These are phyloP conservation scores for Malassezia restricta DNA, from an alignment of 1,284 basidiomycete species.

Conservation along the genomic window DNA sequence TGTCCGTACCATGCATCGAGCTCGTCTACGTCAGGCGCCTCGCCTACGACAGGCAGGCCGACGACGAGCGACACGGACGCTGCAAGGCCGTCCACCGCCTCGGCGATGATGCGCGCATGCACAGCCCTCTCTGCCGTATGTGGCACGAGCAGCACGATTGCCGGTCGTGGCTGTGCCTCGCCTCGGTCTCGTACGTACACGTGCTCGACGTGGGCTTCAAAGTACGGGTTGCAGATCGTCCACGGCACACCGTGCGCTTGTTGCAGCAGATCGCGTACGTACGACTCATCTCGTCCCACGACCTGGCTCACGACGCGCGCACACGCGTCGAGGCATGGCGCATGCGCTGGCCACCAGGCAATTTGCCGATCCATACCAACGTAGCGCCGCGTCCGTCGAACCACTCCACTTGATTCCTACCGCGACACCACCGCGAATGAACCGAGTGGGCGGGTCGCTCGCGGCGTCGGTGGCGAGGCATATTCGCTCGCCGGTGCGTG, in stretches of 20 bases:
- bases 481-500: background rate
- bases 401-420: too few species aligned
- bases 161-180: too few species aligned
- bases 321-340: too few species aligned
- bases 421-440: background rate
- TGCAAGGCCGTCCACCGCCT: background rate
- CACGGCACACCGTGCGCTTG: background rate
- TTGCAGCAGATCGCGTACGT: too few species aligned
- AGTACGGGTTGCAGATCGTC: constrained; percentile 8
- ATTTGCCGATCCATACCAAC: too few species aligned
- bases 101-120: background rate
- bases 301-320: too few species aligned
- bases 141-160: too few species aligned
- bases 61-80: constrained; percentile 5
- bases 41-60: background rate
- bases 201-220: constrained; percentile 2
- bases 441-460: background rate
- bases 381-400: too few species aligned
- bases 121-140: background rate
- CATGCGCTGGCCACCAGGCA: too few species aligned
- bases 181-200: background rate
- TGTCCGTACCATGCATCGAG: constrained; percentile 5
- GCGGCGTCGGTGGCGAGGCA: background rate
- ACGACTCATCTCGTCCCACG: too few species aligned
- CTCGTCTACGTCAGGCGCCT: background rate